Evolutionary conservation across 768 basidiomycete species (phyloP), one percentile per base, ranked within the genome.

Genomic region (Tylopilus plumbeoviolaceoides): DNA sequence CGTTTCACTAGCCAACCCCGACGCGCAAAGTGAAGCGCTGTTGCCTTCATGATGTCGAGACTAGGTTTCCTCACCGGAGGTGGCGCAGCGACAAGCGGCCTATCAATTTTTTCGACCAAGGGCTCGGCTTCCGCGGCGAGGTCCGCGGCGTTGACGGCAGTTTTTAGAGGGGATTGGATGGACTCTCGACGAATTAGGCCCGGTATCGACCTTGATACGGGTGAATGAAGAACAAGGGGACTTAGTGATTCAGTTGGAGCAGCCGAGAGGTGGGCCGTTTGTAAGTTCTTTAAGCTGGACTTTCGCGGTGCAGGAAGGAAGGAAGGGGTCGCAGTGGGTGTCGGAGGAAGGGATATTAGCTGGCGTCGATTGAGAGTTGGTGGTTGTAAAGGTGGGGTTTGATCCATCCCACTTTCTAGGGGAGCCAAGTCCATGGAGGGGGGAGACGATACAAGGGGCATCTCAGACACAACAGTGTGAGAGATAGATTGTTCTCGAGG

Each of bases 11-110:
- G 49, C 21, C 61, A 53, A 25, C 75, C 67, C 49, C 68, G 72
- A 43, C 70, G 72, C 20, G 64, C 66, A 61, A 84, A 83, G 4
- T 62, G 62, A 17, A 73, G 45, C 7, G 78, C 80, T 49, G 66
- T 73, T 48, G 67, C 70, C 52, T 75, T 65, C 62, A 78, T 61
- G 30, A 67, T 62, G 39, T 54, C 61, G 8, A 60, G 40, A 36
- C 40, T 48, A 8, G 60, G 62, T 27, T 62, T 66, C 40, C 58
- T 39, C 25, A 17, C 31, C 1, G 48, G 44, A 12, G 47, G 35
- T 17, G 57, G 52, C 3, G 11, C 31, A 1, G 53, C 12, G 5
- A 27, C 47, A 25, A 51, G 36, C 3, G 59, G 48, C 15, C 48
- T 50, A 15, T 44, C n/a, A 17, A 39, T 23, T 18, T 56, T 55